Conservation (phyloP, 495 filamentous ascomycete genomes). For the Amorphotheca resinae region DNA sequence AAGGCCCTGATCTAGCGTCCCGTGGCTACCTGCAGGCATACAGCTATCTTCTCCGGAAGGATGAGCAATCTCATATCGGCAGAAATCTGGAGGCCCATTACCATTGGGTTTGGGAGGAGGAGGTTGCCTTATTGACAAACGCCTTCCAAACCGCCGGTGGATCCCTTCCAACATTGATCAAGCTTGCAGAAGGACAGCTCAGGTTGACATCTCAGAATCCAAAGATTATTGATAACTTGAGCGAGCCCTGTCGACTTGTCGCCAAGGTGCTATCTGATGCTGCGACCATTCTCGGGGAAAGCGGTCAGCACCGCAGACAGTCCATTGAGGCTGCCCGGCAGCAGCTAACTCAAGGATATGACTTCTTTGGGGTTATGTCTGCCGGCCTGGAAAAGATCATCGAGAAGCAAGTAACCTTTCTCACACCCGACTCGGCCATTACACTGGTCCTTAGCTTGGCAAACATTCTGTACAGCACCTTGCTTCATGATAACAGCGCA, state of each 20-base stretch:
- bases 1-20: slow-evolving; percentile 22
- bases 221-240: slow-evolving; percentile 29
- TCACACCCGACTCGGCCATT: slow-evolving; percentile 31
- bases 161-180: slow-evolving; percentile 10
- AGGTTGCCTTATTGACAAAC: slow-evolving; percentile 21
- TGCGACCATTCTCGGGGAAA: slow-evolving; percentile 6
- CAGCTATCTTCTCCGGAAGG: slow-evolving; percentile 21
- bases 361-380: slow-evolving; percentile 29
- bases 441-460: slow-evolving; percentile 25
- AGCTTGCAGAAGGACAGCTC: slow-evolving; percentile 24
- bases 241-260: slow-evolving; percentile 24
- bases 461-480: slow-evolving; percentile 28
- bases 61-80: slow-evolving; percentile 20
- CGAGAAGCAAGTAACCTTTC: slow-evolving; percentile 34
- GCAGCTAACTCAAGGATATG: slow-evolving; percentile 25
- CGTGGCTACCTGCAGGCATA: slow-evolving; percentile 22
- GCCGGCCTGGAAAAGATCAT: slow-evolving; percentile 29
- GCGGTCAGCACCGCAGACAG: slow-evolving; percentile 8
- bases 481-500: slow-evolving; percentile 26
- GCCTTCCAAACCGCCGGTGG: slow-evolving; percentile 22
- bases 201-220: slow-evolving; percentile 27
- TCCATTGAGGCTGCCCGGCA: slow-evolving; percentile 2
- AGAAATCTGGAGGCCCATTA: slow-evolving; percentile 20
- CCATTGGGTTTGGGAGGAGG: slow-evolving; percentile 21
- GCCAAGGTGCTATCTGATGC: slow-evolving; percentile 23